Evolutionary conservation across 179 eudicot species (phyloP).

Genomic region (Gypsophila paniculata): DNA sequence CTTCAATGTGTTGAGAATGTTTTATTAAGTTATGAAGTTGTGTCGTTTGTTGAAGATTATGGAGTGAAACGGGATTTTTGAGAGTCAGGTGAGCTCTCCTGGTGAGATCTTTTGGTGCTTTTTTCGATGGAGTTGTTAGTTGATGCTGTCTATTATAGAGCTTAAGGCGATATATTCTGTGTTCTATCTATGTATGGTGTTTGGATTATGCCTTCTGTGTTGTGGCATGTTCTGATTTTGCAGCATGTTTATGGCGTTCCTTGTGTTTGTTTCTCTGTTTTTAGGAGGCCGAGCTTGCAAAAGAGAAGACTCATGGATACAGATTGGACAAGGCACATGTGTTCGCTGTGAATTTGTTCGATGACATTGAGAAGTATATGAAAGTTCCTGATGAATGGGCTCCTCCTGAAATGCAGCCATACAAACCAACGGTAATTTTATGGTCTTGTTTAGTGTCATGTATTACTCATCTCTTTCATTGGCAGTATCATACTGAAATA

Average conservation of each 20-base stretch:
- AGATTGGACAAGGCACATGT: conserved; percentile 73
- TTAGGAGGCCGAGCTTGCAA: conserved; percentile 91
- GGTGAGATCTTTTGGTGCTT: too few relatives aligned
- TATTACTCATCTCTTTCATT: background rate
- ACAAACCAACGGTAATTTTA: conserved; percentile 62
- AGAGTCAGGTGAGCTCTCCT: too few relatives aligned
- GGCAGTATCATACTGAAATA: background rate
- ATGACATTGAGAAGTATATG: conserved; percentile 81
- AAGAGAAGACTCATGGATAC: conserved; percentile 76
- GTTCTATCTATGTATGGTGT: background rate
- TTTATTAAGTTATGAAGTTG: background rate
- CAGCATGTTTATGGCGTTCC: background rate
- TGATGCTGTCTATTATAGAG: background rate
- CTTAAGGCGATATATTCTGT: background rate
- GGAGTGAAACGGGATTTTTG: too few relatives aligned
- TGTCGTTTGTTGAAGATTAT: too few relatives aligned
- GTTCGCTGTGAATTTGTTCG: conserved; percentile 77
- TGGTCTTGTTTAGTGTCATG: background rate
- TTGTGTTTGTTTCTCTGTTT: background rate
- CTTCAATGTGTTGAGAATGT: background rate
- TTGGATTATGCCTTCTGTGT: background rate
- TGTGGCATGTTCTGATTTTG: background rate
- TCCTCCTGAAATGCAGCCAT: conserved; percentile 80
- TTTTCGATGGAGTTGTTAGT: background rate
- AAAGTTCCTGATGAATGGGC: conserved; percentile 97